These are phyloP conservation scores for Leishmania braziliensis DNA, from an alignment of 208 protist species.

Conservation along the genomic window DNA sequence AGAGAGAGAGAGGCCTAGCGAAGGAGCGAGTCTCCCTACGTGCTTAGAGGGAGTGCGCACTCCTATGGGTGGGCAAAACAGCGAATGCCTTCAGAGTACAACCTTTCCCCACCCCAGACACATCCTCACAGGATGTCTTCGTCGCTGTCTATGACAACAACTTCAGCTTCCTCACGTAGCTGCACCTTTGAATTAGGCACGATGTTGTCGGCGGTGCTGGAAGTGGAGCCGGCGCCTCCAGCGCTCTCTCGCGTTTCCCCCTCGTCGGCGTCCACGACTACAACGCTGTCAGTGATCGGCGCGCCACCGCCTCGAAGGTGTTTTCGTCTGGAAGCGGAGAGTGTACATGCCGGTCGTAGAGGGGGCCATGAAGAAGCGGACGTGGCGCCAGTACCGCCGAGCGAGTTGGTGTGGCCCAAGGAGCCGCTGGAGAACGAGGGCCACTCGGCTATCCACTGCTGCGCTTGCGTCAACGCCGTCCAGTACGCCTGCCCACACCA, in stretches of 20 bases:
- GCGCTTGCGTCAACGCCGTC: constrained; percentile 46
- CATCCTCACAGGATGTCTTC: constrained; percentile 1
- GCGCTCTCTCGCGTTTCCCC: not conserved
- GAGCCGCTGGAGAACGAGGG: not conserved
- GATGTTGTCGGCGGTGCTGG: not conserved
- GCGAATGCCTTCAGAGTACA: too few species aligned
- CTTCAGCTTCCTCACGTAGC: not conserved
- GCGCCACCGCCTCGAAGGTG: constrained; percentile 3
- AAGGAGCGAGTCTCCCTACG: not conserved
- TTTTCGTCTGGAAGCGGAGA: not conserved
- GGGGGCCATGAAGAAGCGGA: not conserved
- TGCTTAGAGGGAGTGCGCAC: not conserved
- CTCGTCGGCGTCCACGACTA: constrained; percentile 16
- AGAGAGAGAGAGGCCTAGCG: not conserved
- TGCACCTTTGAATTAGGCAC: not conserved
- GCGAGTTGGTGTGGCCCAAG: too few species aligned
- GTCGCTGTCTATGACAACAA: constrained; percentile 10
- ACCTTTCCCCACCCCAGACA: not conserved
- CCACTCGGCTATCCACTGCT: constrained; percentile 12
- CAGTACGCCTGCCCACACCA: constrained; percentile 42
- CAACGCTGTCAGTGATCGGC: not conserved
- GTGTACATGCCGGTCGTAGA: not conserved
- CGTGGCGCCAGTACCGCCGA: not conserved
- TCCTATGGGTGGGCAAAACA: too few species aligned
- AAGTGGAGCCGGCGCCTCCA: not conserved